Evolutionary conservation across 228 moss, liverwort and hornwort species (phyloP).

Genomic region (Sphagnum fallax): DNA sequence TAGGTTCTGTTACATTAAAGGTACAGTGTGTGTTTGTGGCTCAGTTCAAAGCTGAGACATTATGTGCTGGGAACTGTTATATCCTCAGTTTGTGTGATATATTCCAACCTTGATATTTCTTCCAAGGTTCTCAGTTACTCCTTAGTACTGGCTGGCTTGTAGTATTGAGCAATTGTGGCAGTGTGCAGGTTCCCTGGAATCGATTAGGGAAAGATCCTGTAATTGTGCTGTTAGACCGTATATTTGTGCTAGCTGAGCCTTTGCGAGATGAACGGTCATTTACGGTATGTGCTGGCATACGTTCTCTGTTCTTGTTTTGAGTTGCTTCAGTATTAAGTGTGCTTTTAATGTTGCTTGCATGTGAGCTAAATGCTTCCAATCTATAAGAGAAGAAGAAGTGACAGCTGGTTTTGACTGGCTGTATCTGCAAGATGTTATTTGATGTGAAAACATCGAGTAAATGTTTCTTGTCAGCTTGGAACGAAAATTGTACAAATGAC

Average conservation of each 20-base stretch:
- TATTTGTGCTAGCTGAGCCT: slow-evolving; percentile 97
- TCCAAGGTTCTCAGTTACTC: neutral
- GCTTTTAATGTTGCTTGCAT: neutral
- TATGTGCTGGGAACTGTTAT: neutral
- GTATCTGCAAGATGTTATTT: no score
- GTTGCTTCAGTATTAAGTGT: neutral
- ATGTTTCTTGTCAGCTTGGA: neutral
- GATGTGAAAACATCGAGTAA: no score
- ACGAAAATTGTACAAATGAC: neutral
- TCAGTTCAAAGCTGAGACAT: neutral
- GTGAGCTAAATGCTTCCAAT: neutral
- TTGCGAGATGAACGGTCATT: slow-evolving; percentile 71
- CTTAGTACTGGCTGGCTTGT: neutral
- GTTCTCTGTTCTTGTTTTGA: neutral
- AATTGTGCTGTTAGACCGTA: slow-evolving; percentile 91
- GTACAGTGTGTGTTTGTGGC: slow-evolving; percentile 15
- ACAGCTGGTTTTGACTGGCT: no score
- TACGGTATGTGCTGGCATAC: slow-evolving; percentile 34
- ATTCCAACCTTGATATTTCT: no score
- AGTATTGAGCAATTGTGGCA: slow-evolving; percentile 1
- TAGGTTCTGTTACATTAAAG: slow-evolving; percentile 98
- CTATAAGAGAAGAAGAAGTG: no score
- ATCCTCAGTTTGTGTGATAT: neutral
- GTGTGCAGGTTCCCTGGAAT: slow-evolving; percentile 93
- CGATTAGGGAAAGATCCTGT: slow-evolving; percentile 95